Base-by-base conservation (phyloP, 768 basidiomycete genomes). In the Termitomyces sp. region DNA sequence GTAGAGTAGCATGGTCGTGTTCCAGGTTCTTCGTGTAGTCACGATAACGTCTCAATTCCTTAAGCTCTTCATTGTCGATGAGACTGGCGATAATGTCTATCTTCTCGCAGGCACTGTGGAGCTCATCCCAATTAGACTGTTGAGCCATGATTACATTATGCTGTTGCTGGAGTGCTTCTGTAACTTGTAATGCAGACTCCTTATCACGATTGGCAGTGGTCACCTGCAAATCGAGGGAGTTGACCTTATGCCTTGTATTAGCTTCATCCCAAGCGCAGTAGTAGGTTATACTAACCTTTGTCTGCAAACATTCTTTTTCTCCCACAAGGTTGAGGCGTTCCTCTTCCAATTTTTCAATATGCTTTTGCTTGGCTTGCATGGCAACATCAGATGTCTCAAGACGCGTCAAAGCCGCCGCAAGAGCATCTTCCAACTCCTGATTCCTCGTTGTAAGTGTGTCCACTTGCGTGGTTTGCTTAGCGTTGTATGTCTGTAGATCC, bases 111-210 rank as follows among this genome's bases (percentile, higher is more conserved):
- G 85, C 80, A 48, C 80, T 82, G 28, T 78, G 85, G 22, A 92
- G 76, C 45, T 85, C 82, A n/a, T 90, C 87, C 90, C 88, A 92
- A 54, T 88, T 83, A n/a, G 69, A 76, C 65, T 88, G 86, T 62
- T 92, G 87, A 26, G 80, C 73, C 1, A 76, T 48, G 18, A 89
- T 72, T 26, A 77, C 73, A 44, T 89, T 84, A 56, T 84, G 77
- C 55, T 88, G 84, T 65, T 76, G 79, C 65, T 82, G 84, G 36
- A 91, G 76, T 18, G 71, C 62, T 41, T 72, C 69, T 18, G 87
- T 72, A 24, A 81, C 76, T 52, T 83, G 79, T 4, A 73, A 62
- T 0, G 82, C 74, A 15, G 78, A 68, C 9, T 89, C 86, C 66
- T 82, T 86, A 64, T 92, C 91, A 24, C 81, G 81, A n/a, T 70